Evolutionary conservation across 2,329 filamentous ascomycete species (phyloP).

Genomic region (Beauveria sp.): DNA sequence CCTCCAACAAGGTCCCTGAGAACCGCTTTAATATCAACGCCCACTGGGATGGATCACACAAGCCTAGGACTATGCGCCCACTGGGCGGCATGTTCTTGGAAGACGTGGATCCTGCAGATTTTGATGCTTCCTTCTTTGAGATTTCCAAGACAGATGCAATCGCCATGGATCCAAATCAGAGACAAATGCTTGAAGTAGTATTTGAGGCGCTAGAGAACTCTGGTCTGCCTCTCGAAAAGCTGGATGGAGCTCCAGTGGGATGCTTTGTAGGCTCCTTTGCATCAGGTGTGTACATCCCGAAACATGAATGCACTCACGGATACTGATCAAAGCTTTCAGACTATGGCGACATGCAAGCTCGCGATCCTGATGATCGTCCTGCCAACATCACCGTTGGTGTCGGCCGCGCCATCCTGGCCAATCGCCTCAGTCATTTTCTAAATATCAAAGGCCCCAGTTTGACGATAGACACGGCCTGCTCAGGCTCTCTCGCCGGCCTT

Average conservation of each 20-base stretch:
- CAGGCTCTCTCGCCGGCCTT: slow-evolving; percentile 36
- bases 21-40: slow-evolving; percentile 1
- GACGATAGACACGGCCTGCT: slow-evolving; percentile 47
- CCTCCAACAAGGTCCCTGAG: slow-evolving; percentile 19
- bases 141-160: slow-evolving; percentile 1
- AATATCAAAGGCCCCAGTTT: slow-evolving; percentile 40
- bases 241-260: neutral
- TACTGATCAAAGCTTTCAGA: slow-evolving; percentile 12
- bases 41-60: slow-evolving; percentile 3
- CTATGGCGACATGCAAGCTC: slow-evolving; percentile 22
- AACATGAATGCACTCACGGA: neutral
- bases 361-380: slow-evolving; percentile 35
- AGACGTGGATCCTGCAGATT: neutral
- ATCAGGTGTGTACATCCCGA: slow-evolving; percentile 1
- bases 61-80: neutral
- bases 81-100: slow-evolving; percentile 7
- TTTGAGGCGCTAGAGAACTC: slow-evolving; percentile 1
- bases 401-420: slow-evolving; percentile 37
- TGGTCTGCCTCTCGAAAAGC: neutral
- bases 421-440: slow-evolving; percentile 39
- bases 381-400: slow-evolving; percentile 42
- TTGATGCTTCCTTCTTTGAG: neutral
- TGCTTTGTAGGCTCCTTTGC: slow-evolving; percentile 23
- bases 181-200: slow-evolving; percentile 6
- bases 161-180: slow-evolving; percentile 1